Conservation (phyloP, 1,284 basidiomycete species). For the Termitomyces sp. region DNA sequence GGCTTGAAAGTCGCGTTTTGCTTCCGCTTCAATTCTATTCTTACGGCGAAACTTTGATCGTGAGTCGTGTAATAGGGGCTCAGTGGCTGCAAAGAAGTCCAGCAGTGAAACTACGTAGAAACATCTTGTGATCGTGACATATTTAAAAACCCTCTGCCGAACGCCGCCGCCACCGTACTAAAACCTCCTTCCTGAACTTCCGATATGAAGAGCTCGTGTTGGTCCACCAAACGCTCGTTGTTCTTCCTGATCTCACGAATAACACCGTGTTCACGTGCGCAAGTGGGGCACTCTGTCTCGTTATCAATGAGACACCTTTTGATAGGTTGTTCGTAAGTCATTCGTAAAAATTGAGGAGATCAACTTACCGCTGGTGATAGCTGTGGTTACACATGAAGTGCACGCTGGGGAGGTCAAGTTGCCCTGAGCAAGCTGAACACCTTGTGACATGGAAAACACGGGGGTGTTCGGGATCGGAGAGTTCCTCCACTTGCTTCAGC, state of each 20-base stretch:
- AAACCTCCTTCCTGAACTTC: constrained; percentile 87
- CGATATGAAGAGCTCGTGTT: constrained; percentile 85
- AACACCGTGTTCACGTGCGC: constrained; percentile 82
- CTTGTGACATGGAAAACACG: constrained; percentile 91
- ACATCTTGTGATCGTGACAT: constrained; percentile 24
- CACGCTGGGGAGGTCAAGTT: constrained; percentile 87
- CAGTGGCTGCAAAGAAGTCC: background rate
- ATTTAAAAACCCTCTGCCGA: constrained; percentile 70
- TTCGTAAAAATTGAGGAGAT: background rate
- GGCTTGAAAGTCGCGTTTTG: background rate
- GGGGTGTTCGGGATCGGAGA: constrained; percentile 73
- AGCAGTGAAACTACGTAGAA: background rate
- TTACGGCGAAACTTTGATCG: too few species aligned
- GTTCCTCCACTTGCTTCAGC: constrained; percentile 74
- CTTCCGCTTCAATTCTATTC: background rate
- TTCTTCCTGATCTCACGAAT: constrained; percentile 84
- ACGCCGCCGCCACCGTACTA: constrained; percentile 74
- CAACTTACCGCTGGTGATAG: constrained; percentile 82
- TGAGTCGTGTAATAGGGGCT: background rate
- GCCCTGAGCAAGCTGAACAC: constrained; percentile 83
- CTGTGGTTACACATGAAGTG: constrained; percentile 99
- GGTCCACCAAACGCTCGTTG: constrained; percentile 76
- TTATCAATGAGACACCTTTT: constrained; percentile 76
- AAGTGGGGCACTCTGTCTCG: constrained; percentile 86
- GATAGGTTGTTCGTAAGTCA: constrained; percentile 2